Percentiles rank a stretch among this genome's conserved stretches.
Conservation (phyloP, 257 asterid genomes). For the Oldenlandia corymbosa region DNA sequence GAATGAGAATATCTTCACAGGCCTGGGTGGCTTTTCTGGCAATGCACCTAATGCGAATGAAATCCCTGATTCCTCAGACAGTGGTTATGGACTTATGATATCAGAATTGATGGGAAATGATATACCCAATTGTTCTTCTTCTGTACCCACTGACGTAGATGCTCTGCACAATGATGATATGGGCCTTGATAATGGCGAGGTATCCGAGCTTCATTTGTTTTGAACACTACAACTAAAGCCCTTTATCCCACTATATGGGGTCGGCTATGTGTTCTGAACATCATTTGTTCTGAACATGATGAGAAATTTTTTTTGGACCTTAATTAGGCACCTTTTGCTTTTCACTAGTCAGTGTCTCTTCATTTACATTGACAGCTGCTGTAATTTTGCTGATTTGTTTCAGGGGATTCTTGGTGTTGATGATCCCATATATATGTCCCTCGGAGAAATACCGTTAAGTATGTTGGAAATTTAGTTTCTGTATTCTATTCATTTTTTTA, state of each 20-base stretch:
- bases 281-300: constrained; percentile 13
- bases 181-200: constrained; percentile 79
- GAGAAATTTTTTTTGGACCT: neutral
- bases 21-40: constrained; percentile 58
- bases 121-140: constrained; percentile 57
- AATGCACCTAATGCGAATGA: constrained; percentile 49
- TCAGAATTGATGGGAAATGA: constrained; percentile 76
- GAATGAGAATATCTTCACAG: constrained; percentile 55
- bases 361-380: constrained; percentile 1
- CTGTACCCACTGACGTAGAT: constrained; percentile 59
- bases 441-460: constrained; percentile 93
- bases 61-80: constrained; percentile 59
- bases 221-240: too few species aligned
- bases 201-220: too few species aligned
- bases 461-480: constrained; percentile 28
- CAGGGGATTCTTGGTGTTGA: constrained; percentile 97
- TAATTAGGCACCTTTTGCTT: constrained; percentile 1
- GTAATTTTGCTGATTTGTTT: constrained; percentile 23
- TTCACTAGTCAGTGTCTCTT: neutral
- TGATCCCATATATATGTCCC: constrained; percentile 88
- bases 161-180: constrained; percentile 66
- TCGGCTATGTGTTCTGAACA: neutral
- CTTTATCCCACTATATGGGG: too few species aligned
- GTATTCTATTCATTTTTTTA: neutral
- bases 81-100: constrained; percentile 83